These are phyloP conservation scores for Aspergillus pseudoviridinutans DNA, from an alignment of 2,329 filamentous ascomycete species.

Conservation along the genomic window DNA sequence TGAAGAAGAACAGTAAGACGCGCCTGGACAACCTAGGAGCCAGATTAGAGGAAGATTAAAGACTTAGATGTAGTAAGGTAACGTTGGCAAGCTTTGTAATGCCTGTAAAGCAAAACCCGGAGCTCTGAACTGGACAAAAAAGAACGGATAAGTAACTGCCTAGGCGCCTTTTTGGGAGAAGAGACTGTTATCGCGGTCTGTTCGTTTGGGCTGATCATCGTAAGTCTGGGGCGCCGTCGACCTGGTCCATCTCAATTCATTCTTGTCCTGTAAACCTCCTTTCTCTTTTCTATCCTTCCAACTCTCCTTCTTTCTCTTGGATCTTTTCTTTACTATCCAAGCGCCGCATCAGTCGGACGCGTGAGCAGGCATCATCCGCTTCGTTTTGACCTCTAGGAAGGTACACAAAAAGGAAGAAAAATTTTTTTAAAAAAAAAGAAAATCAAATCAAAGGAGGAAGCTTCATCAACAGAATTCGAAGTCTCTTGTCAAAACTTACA, in stretches of 20 bases:
- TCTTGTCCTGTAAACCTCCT: conserved; percentile 10
- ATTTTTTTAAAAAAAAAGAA: conserved; percentile 3
- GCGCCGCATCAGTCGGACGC: conserved; percentile 34
- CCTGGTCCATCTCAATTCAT: conserved; percentile 1
- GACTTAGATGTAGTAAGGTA: background rate
- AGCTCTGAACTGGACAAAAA: background rate
- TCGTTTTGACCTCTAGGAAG: conserved; percentile 3
- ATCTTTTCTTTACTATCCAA: conserved; percentile 17
- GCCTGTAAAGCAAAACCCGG: background rate
- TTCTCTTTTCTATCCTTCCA: conserved; percentile 9
- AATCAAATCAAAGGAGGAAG: conserved; percentile 14
- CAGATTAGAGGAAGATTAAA: background rate
- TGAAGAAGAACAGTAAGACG: background rate
- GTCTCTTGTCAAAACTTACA: background rate
- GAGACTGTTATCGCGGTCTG: conserved; percentile 1
- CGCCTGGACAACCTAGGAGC: background rate
- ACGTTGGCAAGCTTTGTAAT: background rate
- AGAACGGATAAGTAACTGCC: background rate
- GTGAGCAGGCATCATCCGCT: conserved; percentile 31
- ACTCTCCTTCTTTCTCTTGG: conserved; percentile 16
- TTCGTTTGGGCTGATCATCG: conserved; percentile 20
- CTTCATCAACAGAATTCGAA: background rate
- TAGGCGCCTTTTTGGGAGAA: background rate
- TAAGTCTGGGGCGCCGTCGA: conserved; percentile 9
- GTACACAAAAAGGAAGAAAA: conserved; percentile 7